A percentile compares a stretch with the other conserved stretches of the same genome.
These are phyloP conservation scores for Didymellaceae sp. DNA, from an alignment of 2,329 filamentous ascomycete species.

Conservation along the genomic window DNA sequence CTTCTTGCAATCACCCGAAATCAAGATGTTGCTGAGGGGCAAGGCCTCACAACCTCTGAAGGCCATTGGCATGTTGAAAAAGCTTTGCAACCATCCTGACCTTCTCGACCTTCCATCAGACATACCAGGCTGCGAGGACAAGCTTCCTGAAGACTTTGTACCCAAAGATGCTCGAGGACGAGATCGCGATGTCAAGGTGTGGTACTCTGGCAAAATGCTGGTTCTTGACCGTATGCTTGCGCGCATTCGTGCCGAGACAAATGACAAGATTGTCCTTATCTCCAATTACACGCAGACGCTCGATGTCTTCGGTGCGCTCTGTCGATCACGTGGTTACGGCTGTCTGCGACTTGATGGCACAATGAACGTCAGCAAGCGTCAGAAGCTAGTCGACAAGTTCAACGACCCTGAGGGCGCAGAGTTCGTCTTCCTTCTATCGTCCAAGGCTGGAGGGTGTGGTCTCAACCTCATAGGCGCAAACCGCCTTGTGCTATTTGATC, in stretches of 20 bases:
- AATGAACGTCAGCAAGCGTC: conserved; percentile 96
- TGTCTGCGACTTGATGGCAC: conserved; percentile 90
- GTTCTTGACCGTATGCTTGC: conserved; percentile 98
- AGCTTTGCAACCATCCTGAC: conserved; percentile 97
- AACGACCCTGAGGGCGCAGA: conserved; percentile 90
- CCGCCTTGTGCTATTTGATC: conserved; percentile 92
- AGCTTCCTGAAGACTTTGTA: conserved; percentile 85
- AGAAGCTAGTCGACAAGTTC: conserved; percentile 97
- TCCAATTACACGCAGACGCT: conserved; percentile 98
- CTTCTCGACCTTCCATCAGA: conserved; percentile 83
- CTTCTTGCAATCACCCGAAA: conserved; percentile 94
- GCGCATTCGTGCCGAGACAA: conserved; percentile 92
- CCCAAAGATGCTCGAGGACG: conserved; percentile 86
- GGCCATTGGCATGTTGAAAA: conserved; percentile 95
- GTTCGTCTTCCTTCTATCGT: conserved; percentile 94
- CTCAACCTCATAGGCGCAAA: conserved; percentile 96
- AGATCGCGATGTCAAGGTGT: conserved; percentile 89
- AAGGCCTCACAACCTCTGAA: conserved; percentile 97
- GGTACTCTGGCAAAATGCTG: conserved; percentile 98
- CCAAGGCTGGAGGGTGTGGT: conserved; percentile 95
- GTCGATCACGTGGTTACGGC: conserved; percentile 83
- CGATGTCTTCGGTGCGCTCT: conserved; percentile 91
- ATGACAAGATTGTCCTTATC: conserved; percentile 98
- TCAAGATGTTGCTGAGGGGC: conserved; percentile 86
- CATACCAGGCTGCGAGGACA: conserved; percentile 82